A percentile compares a stretch with the other conserved stretches of the same genome.
phyloP scores from a whole-genome alignment of 2,329 filamentous ascomycete genomes.

The Fusarium devonianum region DNA sequence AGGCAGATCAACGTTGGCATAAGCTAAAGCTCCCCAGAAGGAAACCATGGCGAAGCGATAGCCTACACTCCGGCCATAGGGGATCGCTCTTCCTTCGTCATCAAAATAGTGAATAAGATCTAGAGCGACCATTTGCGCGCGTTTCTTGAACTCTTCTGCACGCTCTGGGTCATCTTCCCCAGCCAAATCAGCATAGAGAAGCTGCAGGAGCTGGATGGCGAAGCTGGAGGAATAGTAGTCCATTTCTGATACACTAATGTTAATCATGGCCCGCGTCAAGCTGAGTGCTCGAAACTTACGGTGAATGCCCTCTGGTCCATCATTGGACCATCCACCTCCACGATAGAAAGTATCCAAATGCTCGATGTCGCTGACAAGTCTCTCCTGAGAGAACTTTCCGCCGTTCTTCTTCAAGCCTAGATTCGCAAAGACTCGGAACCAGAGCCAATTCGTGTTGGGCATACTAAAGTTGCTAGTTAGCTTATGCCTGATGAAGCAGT shows the following conservation, averaged over 20 bases:
- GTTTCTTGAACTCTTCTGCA: constrained; percentile 72
- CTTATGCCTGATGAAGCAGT: no score
- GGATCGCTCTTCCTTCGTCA: constrained; percentile 73
- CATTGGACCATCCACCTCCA: constrained; percentile 84
- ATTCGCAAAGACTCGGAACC: constrained; percentile 87
- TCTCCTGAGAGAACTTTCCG: constrained; percentile 71
- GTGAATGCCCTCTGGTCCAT: constrained; percentile 78
- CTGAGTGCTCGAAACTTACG: constrained; percentile 51
- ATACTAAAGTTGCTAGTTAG: constrained; percentile 60
- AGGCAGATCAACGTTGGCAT: constrained; percentile 76
- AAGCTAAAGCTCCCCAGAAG: constrained; percentile 81
- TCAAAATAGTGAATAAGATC: constrained; percentile 82
- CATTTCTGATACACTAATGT: constrained; percentile 69
- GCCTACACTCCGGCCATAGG: constrained; percentile 79
- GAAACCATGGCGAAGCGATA: constrained; percentile 88
- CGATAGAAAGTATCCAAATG: constrained; percentile 83
- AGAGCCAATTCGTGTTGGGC: constrained; percentile 73
- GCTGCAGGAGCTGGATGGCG: constrained; percentile 80
- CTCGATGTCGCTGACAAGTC: constrained; percentile 76
- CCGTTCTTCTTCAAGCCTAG: constrained; percentile 79
- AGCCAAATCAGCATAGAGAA: constrained; percentile 77
- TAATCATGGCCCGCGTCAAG: constrained; percentile 7
- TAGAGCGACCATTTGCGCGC: constrained; percentile 70
- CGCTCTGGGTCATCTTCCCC: constrained; percentile 70
- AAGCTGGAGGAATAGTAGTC: constrained; percentile 87